Evolutionary conservation across 2,329 filamentous ascomycete genomes (phyloP).

Genomic region (Nectriaceae sp.): DNA sequence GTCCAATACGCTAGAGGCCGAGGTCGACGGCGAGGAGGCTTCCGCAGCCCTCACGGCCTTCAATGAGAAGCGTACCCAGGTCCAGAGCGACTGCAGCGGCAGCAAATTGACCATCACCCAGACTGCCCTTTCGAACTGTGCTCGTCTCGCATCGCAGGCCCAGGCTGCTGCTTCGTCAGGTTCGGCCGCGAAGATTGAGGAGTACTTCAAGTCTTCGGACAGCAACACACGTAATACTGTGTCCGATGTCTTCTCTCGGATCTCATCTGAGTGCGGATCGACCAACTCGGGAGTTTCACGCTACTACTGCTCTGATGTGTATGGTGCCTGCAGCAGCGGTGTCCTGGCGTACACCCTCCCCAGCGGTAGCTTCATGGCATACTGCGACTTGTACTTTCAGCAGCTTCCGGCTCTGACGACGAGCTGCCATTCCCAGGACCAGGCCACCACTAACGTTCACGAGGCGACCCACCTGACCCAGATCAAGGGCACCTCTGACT

Average conservation of each 20-base stretch:
- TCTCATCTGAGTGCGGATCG: constrained; percentile 58
- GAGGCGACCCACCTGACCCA: constrained; percentile 64
- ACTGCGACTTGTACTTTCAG: constrained; percentile 62
- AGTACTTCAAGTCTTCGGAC: constrained; percentile 65
- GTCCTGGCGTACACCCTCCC: constrained; percentile 66
- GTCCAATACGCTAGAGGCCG: constrained; percentile 59
- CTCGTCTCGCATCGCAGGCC: constrained; percentile 53
- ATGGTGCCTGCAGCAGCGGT: constrained; percentile 48
- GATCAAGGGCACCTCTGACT: constrained; percentile 60
- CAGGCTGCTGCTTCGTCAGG: constrained; percentile 52
- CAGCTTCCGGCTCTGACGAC: constrained; percentile 49
- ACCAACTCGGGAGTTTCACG: constrained; percentile 48
- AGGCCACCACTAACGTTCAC: constrained; percentile 65
- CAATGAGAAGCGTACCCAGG: constrained; percentile 50
- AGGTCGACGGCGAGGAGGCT: constrained; percentile 58
- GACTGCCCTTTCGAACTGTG: constrained; percentile 56
- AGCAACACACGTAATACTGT: constrained; percentile 49
- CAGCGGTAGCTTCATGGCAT: constrained; percentile 55
- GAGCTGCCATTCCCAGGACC: constrained; percentile 65
- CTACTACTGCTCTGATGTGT: constrained; percentile 62
- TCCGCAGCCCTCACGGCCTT: constrained; percentile 50
- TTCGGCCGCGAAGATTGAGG: constrained; percentile 49
- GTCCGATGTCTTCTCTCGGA: constrained; percentile 49
- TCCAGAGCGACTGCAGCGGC: constrained; percentile 57
- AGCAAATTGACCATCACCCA: constrained; percentile 44